These are phyloP conservation scores for Mycena metata DNA, from an alignment of 768 basidiomycete species.

Conservation along the genomic window DNA sequence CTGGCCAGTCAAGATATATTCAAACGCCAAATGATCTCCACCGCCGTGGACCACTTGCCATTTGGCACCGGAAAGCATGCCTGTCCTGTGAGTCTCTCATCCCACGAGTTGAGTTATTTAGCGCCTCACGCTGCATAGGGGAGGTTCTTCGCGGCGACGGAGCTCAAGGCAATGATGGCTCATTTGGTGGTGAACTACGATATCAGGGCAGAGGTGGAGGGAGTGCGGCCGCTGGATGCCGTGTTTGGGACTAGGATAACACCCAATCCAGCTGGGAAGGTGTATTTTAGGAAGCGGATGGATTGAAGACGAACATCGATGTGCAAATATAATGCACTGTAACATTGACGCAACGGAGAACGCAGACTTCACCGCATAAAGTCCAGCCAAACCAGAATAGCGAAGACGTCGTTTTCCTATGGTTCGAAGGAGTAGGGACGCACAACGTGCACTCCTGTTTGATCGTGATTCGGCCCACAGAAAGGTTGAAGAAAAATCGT, in stretches of 20 bases:
- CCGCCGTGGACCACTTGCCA: slow-evolving; percentile 25
- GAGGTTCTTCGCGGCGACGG: slow-evolving; percentile 58
- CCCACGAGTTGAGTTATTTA: not conserved
- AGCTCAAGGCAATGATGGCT: slow-evolving; percentile 63
- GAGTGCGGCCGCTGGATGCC: slow-evolving; percentile 14
- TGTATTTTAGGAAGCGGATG: slow-evolving; percentile 18
- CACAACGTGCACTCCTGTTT: too few species aligned
- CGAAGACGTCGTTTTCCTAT: too few species aligned
- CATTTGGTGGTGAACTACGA: slow-evolving; percentile 58
- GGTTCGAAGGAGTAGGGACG: too few species aligned
- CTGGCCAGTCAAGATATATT: slow-evolving; percentile 38
- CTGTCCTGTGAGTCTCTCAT: slow-evolving; percentile 32
- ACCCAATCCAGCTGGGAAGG: slow-evolving; percentile 10
- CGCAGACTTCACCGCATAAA: too few species aligned
- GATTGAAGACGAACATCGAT: too few species aligned
- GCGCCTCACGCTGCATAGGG: slow-evolving; percentile 44
- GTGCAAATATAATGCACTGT: too few species aligned
- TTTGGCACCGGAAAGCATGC: slow-evolving; percentile 37
- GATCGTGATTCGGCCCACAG: too few species aligned
- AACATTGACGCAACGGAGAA: too few species aligned
- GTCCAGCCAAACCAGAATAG: too few species aligned
- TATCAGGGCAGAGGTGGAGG: slow-evolving; percentile 43
- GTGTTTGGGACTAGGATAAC: not conserved
- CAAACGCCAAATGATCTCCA: slow-evolving; percentile 34
- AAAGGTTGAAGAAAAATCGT: too few species aligned